These are phyloP conservation scores for Phyllosticta paracitricarpa DNA, from an alignment of 2,329 filamentous ascomycete species.

Conservation along the genomic window DNA sequence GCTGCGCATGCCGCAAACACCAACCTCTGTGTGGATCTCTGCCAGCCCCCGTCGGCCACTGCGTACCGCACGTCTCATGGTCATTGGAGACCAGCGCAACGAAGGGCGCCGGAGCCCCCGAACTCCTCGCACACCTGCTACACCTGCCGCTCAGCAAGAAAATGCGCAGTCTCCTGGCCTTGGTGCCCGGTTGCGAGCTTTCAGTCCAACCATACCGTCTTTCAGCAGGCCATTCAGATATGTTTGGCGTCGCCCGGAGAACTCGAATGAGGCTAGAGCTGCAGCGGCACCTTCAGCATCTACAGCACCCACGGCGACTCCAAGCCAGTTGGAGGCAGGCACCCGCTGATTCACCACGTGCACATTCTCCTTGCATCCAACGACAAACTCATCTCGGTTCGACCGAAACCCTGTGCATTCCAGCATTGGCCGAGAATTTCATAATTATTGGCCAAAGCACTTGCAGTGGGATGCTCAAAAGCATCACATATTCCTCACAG, in stretches of 20 bases:
- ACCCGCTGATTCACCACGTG: slow-evolving; percentile 5
- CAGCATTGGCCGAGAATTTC: neutral
- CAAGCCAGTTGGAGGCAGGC: slow-evolving; percentile 13
- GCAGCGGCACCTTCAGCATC: neutral
- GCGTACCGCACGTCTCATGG: slow-evolving; percentile 23
- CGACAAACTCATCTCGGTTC: neutral
- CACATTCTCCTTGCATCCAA: neutral
- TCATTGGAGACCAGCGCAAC: slow-evolving; percentile 13
- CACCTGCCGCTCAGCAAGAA: slow-evolving; percentile 15
- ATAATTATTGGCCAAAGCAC: neutral
- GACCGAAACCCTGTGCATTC: neutral
- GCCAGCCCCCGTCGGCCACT: slow-evolving; percentile 22
- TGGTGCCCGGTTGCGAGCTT: slow-evolving; percentile 11
- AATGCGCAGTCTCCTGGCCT: neutral
- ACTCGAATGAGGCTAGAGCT: slow-evolving; percentile 12
- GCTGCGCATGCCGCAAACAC: slow-evolving; percentile 22
- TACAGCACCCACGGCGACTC: slow-evolving; percentile 7
- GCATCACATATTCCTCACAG: neutral
- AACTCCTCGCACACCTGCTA: neutral
- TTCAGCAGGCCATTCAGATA: slow-evolving; percentile 19
- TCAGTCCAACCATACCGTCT: slow-evolving; percentile 2
- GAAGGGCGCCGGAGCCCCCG: slow-evolving; percentile 1
- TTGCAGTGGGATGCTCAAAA: neutral
- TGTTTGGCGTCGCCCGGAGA: slow-evolving; percentile 15
- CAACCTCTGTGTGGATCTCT: slow-evolving; percentile 23